A percentile compares a stretch with the other conserved stretches of the same genome.
Conservation (phyloP, 352 stramenopile species). For the Thraustochytrium sp. region DNA sequence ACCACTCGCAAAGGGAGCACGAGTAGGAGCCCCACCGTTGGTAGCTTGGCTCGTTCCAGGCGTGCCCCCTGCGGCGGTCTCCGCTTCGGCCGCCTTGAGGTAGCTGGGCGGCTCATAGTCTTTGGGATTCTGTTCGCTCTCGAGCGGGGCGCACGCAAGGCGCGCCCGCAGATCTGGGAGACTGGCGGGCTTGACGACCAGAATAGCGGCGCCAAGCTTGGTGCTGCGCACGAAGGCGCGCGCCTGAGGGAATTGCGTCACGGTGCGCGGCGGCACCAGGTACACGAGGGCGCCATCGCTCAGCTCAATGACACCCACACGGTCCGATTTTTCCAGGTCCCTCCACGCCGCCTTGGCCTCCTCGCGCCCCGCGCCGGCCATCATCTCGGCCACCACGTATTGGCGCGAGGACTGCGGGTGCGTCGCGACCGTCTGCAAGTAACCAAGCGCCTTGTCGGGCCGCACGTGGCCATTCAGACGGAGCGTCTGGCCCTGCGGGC, state of each 20-base stretch:
- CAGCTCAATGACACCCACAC: not conserved
- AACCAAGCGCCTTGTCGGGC: not conserved
- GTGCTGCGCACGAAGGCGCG: not conserved
- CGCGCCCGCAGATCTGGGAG: not conserved
- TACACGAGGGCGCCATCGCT: not conserved
- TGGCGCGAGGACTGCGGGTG: not conserved
- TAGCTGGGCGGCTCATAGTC: not conserved
- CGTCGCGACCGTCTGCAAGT: not conserved
- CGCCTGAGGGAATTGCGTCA: not conserved
- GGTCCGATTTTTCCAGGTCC: not conserved
- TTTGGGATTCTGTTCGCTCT: not conserved
- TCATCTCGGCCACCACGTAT: not conserved
- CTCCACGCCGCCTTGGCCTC: not conserved
- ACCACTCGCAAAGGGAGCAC: too few relatives aligned
- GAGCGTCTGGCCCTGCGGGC: not conserved
- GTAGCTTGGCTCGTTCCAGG: too few relatives aligned
- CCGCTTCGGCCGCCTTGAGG: too few relatives aligned
- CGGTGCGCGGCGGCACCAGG: not conserved
- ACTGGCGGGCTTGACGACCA: not conserved
- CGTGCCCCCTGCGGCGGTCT: too few relatives aligned
- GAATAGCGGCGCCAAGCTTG: not conserved
- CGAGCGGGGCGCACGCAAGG: not conserved
- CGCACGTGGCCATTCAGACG: not conserved
- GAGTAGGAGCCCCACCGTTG: too few relatives aligned
- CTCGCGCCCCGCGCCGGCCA: not conserved